Evolutionary conservation across 2,329 filamentous ascomycete species (phyloP).

Genomic region (Fusarium penzigii): DNA sequence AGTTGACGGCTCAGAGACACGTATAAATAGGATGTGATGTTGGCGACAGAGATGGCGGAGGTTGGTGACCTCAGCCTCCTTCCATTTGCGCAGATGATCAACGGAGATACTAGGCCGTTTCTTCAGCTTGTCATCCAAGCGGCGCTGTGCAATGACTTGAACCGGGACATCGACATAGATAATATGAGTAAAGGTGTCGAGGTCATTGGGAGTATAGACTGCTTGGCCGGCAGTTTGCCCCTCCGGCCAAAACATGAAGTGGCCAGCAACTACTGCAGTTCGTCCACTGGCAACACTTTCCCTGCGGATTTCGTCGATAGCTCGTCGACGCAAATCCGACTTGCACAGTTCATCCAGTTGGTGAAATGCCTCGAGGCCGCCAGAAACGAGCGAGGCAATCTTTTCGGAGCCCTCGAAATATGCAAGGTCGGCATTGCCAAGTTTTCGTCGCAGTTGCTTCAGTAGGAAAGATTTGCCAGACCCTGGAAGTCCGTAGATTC

Average conservation of each 20-base stretch:
- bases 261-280: conserved; percentile 53
- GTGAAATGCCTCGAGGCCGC: conserved; percentile 51
- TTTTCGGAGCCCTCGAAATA: conserved; percentile 56
- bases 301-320: conserved; percentile 46
- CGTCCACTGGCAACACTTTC: conserved; percentile 36
- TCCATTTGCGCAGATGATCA: conserved; percentile 48
- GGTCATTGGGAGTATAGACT: conserved; percentile 48
- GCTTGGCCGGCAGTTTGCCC: conserved; percentile 28
- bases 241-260: conserved; percentile 56
- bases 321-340: conserved; percentile 39
- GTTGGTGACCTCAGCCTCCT: conserved; percentile 43
- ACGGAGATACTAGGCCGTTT: conserved; percentile 35
- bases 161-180: conserved; percentile 52
- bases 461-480: conserved; percentile 54
- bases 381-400: conserved; percentile 44
- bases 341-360: conserved; percentile 38
- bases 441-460: conserved; percentile 37
- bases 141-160: conserved; percentile 38
- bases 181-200: conserved; percentile 55
- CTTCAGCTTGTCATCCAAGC: conserved; percentile 39
- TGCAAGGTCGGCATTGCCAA: conserved; percentile 37
- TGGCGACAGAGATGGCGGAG: conserved; percentile 46
- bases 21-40: conserved; percentile 49
- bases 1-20: conserved; percentile 31
- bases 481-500: conserved; percentile 56